Evolutionary conservation across 371 early-diverging fungal species (phyloP).

Genomic region (Mortierella sp.): DNA sequence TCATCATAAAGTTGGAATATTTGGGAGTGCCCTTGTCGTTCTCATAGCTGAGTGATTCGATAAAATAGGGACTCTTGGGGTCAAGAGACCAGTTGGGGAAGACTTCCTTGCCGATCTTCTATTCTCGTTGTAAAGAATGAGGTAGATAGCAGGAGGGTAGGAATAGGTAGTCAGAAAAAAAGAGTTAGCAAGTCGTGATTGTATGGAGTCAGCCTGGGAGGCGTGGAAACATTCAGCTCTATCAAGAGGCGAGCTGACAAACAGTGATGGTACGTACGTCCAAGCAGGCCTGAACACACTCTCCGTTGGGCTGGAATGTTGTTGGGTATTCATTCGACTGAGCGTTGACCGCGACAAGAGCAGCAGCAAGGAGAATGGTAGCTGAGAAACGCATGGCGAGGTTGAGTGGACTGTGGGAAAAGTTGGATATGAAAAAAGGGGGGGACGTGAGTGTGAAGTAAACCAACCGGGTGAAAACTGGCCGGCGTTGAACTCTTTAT

Average conservation of each 20-base stretch:
- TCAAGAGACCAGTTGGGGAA: slow-evolving; percentile 14
- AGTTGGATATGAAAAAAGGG: background rate
- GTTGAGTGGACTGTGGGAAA: background rate
- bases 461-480: background rate
- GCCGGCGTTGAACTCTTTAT: background rate
- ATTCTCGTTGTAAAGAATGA: background rate
- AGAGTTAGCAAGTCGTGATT: background rate
- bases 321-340: background rate
- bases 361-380: slow-evolving; percentile 13
- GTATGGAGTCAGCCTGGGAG: background rate
- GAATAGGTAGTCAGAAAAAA: background rate
- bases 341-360: slow-evolving; percentile 17
- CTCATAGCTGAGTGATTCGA: slow-evolving; percentile 12
- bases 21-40: slow-evolving; percentile 15
- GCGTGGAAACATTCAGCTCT: too few species aligned
- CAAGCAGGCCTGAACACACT: slow-evolving; percentile 13
- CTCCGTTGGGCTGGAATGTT: slow-evolving; percentile 19
- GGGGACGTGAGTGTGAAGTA: background rate
- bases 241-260: too few species aligned
- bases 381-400: slow-evolving; percentile 15
- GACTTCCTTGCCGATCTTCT: slow-evolving; percentile 15
- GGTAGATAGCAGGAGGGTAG: background rate
- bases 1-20: slow-evolving; percentile 12
- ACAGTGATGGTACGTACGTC: slow-evolving; percentile 7
- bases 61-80: slow-evolving; percentile 13